Evolutionary conservation across 148 eudicot genomes (phyloP).

Genomic region (Amaranthus cruentus): DNA sequence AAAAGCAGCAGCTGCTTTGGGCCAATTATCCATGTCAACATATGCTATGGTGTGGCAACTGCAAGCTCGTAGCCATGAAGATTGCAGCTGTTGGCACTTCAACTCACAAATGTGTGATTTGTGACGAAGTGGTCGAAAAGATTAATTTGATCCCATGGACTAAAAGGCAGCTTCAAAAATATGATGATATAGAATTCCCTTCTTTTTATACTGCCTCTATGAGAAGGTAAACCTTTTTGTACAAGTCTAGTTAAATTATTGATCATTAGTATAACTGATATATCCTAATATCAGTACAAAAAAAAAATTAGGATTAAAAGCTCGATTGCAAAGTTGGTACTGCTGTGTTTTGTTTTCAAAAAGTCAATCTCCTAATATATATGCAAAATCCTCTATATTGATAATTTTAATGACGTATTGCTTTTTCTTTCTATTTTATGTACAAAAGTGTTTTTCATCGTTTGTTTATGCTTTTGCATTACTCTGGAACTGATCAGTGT

Average conservation of each 20-base stretch:
- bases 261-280: too few relatives aligned
- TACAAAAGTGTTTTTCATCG: background rate
- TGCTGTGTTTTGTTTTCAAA: too few relatives aligned
- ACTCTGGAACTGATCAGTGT: slow-evolving; percentile 1
- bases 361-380: too few relatives aligned
- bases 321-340: too few relatives aligned
- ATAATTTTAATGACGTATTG: too few relatives aligned
- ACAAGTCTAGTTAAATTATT: too few relatives aligned
- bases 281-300: too few relatives aligned
- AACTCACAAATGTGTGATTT: slow-evolving; percentile 32
- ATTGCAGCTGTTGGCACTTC: slow-evolving; percentile 29
- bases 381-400: too few relatives aligned
- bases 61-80: slow-evolving; percentile 26
- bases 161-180: slow-evolving; percentile 10
- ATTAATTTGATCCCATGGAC: slow-evolving; percentile 27
- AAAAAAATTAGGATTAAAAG: too few relatives aligned
- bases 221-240: slow-evolving; percentile 18
- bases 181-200: slow-evolving; percentile 24
- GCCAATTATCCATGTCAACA: slow-evolving; percentile 40
- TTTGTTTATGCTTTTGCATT: background rate
- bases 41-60: slow-evolving; percentile 35
- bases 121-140: slow-evolving; percentile 28
- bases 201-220: slow-evolving; percentile 18
- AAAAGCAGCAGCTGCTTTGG: slow-evolving; percentile 30
- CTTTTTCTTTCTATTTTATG: too few relatives aligned